Evolutionary conservation across 352 stramenopile genomes (phyloP).

Genomic region (Globisporangium irregulare): DNA sequence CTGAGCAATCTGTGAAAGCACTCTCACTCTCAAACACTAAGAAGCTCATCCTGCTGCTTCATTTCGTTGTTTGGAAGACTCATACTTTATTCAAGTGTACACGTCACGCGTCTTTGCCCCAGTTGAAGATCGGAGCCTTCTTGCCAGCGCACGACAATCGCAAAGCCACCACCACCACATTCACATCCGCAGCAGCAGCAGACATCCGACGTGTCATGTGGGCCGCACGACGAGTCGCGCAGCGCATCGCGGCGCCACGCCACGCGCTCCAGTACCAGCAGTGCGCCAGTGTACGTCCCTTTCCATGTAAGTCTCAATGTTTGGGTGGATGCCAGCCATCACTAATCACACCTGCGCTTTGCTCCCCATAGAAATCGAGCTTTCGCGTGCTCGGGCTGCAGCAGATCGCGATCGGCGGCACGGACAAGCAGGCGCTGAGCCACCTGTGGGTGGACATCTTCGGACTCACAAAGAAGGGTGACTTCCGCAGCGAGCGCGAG

Average conservation of each 20-base stretch:
- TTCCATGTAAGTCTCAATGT: background rate
- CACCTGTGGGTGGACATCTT: conserved; percentile 85
- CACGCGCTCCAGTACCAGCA: conserved; percentile 20
- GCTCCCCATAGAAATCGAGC: conserved; percentile 40
- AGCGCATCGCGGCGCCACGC: conserved; percentile 5
- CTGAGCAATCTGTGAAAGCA: too few relatives aligned
- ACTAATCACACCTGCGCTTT: background rate
- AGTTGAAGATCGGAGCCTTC: background rate
- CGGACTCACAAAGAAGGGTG: conserved; percentile 62
- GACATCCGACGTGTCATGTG: background rate
- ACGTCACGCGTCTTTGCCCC: background rate
- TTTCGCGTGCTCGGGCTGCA: conserved; percentile 97
- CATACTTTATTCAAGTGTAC: background rate
- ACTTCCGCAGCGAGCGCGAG: conserved; percentile 87
- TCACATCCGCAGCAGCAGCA: background rate
- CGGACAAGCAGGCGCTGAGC: conserved; percentile 86
- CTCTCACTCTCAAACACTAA: background rate
- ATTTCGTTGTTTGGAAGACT: background rate
- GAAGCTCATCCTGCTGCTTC: background rate
- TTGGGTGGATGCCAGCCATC: background rate
- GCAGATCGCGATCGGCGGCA: conserved; percentile 95
- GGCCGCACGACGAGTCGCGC: conserved; percentile 8
- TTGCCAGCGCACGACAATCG: background rate
- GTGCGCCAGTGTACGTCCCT: conserved; percentile 14
- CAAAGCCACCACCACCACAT: background rate